phyloP scores from a whole-genome alignment of 805 yeast genomes.

The Lachancea dasiensis region DNA sequence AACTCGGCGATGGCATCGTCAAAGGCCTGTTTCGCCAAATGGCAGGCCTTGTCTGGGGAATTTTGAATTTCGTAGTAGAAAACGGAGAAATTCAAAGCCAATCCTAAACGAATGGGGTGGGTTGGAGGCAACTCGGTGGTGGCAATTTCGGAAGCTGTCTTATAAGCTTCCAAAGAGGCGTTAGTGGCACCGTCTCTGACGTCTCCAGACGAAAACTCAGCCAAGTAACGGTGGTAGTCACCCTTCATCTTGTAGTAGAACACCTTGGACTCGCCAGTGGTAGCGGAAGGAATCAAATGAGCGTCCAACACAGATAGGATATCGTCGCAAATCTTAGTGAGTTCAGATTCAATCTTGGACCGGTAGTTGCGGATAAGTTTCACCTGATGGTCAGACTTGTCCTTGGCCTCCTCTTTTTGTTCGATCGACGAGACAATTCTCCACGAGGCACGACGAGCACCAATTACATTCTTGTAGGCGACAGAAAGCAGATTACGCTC shows the following conservation, averaged over 20 bases:
- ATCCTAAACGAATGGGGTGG: constrained; percentile 96
- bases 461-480: constrained; percentile 97
- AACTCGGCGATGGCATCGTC: constrained; percentile 99
- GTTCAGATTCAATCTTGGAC: constrained; percentile 87
- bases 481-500: constrained; percentile 96
- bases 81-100: constrained; percentile 95
- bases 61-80: constrained; percentile 97
- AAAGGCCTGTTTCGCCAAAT: constrained; percentile 97
- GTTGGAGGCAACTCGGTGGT: constrained; percentile 96
- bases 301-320: constrained; percentile 80
- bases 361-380: constrained; percentile 88
- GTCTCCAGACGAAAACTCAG: constrained; percentile 90
- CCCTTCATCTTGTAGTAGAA: constrained; percentile 99
- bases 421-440: constrained; percentile 97
- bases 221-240: constrained; percentile 98
- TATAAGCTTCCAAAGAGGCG: constrained; percentile 88
- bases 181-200: constrained; percentile 91
- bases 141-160: constrained; percentile 94
- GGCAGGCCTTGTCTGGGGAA: constrained; percentile 98
- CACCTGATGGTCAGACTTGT: constrained; percentile 80
- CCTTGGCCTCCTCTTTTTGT: constrained; percentile 96
- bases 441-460: constrained; percentile 99
- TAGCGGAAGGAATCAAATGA: constrained; percentile 90
- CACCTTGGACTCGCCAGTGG: constrained; percentile 95
- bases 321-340: constrained; percentile 90